A percentile compares a stretch with the other conserved stretches of the same genome.
Conservation (phyloP, 345 rosid species). For the Nasturtium officinale region DNA sequence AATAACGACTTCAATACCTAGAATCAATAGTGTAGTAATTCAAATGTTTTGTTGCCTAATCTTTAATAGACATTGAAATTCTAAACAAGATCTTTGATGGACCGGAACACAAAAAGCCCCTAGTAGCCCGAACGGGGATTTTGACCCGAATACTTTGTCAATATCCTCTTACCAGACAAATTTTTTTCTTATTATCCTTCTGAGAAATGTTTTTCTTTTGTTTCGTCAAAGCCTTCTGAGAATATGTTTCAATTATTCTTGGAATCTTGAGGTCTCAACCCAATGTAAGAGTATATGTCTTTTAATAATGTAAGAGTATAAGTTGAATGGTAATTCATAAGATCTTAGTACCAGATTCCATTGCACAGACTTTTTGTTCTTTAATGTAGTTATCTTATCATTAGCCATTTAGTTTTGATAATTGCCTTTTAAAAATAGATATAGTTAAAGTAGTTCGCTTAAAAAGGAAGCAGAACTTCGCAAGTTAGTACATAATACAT, state of each 20-base stretch:
- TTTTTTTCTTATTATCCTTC: not conserved
- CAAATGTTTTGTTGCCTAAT: not conserved
- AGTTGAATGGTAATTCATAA: not conserved
- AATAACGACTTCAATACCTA: not conserved
- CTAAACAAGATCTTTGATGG: not conserved
- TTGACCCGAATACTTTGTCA: conserved; percentile 8
- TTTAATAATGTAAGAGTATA: conserved; percentile 14
- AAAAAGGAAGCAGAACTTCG: too few species aligned
- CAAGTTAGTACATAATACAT: too few species aligned
- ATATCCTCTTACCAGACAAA: too few species aligned
- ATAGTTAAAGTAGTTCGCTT: too few species aligned
- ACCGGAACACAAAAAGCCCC: not conserved
- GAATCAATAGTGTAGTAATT: not conserved
- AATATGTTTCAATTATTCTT: not conserved
- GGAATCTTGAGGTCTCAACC: not conserved
- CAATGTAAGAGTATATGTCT: too few species aligned
- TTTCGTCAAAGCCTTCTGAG: not conserved
- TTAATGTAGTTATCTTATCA: not conserved
- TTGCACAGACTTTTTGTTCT: conserved; percentile 3
- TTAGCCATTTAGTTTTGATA: not conserved
- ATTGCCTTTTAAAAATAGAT: not conserved
- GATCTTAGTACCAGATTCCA: conserved; percentile 21
- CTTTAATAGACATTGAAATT: not conserved
- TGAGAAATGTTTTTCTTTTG: not conserved
- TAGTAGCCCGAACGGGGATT: not conserved